Evolutionary conservation across 257 asterid genomes (phyloP).

Genomic region (Nicotiana obtusifolia): DNA sequence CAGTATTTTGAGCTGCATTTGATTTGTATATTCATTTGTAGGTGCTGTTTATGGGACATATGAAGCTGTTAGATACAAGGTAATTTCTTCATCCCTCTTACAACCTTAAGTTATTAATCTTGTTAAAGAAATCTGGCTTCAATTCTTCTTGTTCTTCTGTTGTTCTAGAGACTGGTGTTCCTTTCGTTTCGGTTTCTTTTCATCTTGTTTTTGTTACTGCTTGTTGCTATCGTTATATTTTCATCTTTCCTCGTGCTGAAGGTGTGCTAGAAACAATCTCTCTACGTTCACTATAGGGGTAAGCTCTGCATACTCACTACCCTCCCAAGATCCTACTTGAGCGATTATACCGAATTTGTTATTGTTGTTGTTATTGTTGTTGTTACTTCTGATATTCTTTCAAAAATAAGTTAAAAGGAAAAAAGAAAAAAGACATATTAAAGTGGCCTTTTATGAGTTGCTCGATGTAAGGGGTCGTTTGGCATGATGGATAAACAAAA

Average conservation of each 20-base stretch:
- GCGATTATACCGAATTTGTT: neutral
- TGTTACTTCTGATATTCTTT: too few species aligned
- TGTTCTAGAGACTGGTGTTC: neutral
- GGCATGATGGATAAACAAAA: too few species aligned
- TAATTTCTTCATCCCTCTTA: slow-evolving; percentile 3
- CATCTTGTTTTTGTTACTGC: too few species aligned
- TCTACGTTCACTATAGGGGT: neutral
- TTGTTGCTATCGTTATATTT: too few species aligned
- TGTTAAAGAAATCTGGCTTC: neutral
- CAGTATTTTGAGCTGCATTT: neutral
- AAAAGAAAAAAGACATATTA: too few species aligned
- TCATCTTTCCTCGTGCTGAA: neutral
- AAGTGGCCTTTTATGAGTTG: too few species aligned
- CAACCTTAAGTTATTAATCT: neutral
- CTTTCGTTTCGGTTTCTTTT: too few species aligned
- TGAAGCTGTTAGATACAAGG: slow-evolving; percentile 63
- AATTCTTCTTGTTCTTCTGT: neutral
- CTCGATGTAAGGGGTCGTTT: too few species aligned
- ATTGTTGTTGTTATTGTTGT: neutral
- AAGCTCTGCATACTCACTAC: neutral
- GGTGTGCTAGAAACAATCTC: neutral
- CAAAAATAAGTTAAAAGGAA: too few species aligned
- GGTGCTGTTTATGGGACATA: slow-evolving; percentile 74
- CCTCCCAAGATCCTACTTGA: neutral
- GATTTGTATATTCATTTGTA: slow-evolving; percentile 10